Evolutionary conservation across 164 flowering plant species (phyloP).

Genomic region (Brasenia schreberi): DNA sequence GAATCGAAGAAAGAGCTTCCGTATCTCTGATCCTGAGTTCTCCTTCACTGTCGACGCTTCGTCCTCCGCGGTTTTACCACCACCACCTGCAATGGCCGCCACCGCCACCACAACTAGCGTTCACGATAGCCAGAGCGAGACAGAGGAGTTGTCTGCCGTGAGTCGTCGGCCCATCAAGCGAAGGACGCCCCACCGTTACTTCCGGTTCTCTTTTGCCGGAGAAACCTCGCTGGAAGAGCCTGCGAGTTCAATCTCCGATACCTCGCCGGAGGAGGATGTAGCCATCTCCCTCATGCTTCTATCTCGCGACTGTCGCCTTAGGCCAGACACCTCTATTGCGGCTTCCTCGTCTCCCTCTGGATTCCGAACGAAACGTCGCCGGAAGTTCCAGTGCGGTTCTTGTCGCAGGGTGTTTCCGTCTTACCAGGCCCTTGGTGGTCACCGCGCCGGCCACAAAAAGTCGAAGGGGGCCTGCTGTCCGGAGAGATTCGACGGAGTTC

Average conservation of each 20-base stretch:
- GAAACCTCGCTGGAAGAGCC: slow-evolving; percentile 16
- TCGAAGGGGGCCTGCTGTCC: slow-evolving; percentile 85
- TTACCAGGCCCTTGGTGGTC: slow-evolving; percentile 93
- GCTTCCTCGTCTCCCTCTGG: slow-evolving; percentile 21
- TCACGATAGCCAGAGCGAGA: neutral
- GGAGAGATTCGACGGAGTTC: slow-evolving; percentile 22
- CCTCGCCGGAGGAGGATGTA: slow-evolving; percentile 57
- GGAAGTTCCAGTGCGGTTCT: slow-evolving; percentile 66
- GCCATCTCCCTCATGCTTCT: slow-evolving; percentile 76
- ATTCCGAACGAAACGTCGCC: slow-evolving; percentile 7
- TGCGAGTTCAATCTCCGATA: slow-evolving; percentile 51
- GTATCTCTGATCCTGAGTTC: neutral
- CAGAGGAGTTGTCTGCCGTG: neutral
- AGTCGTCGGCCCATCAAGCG: neutral
- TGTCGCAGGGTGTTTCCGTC: slow-evolving; percentile 84
- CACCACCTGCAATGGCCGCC: neutral
- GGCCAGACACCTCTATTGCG: neutral
- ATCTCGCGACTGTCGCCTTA: slow-evolving; percentile 40
- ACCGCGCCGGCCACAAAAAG: slow-evolving; percentile 93
- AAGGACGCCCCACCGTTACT: neutral
- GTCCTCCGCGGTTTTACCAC: neutral
- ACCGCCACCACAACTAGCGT: neutral
- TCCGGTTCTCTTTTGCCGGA: neutral
- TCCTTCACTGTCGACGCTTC: neutral
- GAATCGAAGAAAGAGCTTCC: neutral